Base-by-base conservation (phyloP, 768 basidiomycete species). In the Mycena crocata region DNA sequence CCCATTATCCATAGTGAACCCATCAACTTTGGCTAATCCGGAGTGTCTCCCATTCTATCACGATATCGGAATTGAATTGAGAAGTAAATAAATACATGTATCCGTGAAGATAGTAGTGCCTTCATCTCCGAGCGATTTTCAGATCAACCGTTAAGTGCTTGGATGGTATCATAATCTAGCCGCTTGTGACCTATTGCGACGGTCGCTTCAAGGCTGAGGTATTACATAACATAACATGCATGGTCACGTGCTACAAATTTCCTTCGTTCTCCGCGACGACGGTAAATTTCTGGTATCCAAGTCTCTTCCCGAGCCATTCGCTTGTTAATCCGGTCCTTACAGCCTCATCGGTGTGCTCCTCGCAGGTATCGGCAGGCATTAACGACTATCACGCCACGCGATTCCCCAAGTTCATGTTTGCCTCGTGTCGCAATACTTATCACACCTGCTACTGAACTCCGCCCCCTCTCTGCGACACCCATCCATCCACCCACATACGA, bases 21-120 rank as follows among this genome's bases (percentile, higher is more conserved):
- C 85, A 21, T 84, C 91, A 35, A 94, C 92, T 19, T 75, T 95
- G 67, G 81, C 86, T 35, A 94, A 94, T 76, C 90, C 93, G 21
- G 88, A 87, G 68, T 92, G 90, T 76, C 82, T 94, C 51, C 79
- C 74, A 8, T 86, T 86, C 68, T 94, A 90, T 78, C 85, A 74
- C 45, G 77, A 81, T n/a, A 76, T 89, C 54, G 90, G 91, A 42
- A 73, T 80, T 54, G 63, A 50, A 55, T 75, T 68, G 56, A 58
- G 67, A 45, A 44, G 42, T n/a, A 19, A 35, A n/a, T 26, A 31
- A 10, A 24, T 66, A 61, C n/a, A 37, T 9, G 35, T 51, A n/a
- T 57, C 48, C 23, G 46, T 61, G 46, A 50, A 51, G 24, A 15
- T 48, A n/a, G 21, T 12, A 23, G 12, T 15, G n/a, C 44, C 44